Conservation (phyloP, 192 early-diverging fungal genomes). For the Coemansia reversa region DNA sequence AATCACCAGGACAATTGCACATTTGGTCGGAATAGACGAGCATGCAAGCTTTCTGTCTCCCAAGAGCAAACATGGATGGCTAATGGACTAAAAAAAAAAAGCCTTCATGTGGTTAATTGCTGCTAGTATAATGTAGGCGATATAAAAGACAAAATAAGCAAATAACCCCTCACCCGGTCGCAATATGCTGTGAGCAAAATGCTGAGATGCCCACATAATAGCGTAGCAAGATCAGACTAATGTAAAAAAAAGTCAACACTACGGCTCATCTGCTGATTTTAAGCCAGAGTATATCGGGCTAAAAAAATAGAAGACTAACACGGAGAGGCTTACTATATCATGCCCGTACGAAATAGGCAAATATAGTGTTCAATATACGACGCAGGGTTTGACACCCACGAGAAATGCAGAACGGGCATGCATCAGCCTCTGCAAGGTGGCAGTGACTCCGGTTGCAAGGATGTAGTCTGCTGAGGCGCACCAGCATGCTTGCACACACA, state of each 20-base stretch:
- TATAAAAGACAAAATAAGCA: background rate
- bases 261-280: background rate
- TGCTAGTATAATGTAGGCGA: background rate
- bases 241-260: background rate
- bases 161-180: background rate
- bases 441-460: background rate
- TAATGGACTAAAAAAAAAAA: background rate
- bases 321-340: constrained; percentile 16
- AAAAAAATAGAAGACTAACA: constrained; percentile 5
- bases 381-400: constrained; percentile 1
- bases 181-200: background rate
- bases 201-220: background rate
- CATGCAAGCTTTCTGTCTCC: background rate
- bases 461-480: no score
- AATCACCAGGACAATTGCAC: background rate
- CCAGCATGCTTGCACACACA: no score
- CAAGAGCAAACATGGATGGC: background rate
- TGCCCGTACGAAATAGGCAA: constrained; percentile 8
- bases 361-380: constrained; percentile 22
- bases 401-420: background rate
- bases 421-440: background rate
- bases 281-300: constrained; percentile 2
- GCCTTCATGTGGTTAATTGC: background rate
- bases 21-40: background rate
- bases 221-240: background rate